These are phyloP conservation scores for Arachnomyces sp. DNA, from an alignment of 2,329 filamentous ascomycete species.

Conservation along the genomic window DNA sequence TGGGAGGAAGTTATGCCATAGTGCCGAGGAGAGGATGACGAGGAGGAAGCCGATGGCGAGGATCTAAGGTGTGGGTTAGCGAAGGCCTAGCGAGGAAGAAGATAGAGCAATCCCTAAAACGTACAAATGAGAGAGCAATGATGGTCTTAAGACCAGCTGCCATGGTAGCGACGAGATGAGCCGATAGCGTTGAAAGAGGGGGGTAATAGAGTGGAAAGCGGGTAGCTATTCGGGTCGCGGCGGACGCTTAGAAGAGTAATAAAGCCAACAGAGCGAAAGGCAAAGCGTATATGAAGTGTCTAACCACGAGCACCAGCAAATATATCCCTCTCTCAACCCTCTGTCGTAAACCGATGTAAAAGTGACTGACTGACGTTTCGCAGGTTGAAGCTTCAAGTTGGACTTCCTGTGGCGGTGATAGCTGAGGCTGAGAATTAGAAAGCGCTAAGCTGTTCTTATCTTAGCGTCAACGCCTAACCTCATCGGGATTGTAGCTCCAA, in stretches of 20 bases:
- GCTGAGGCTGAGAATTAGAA: no score
- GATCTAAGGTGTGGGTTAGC: slow-evolving; percentile 44
- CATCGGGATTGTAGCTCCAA: slow-evolving; percentile 11
- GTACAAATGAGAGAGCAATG: slow-evolving; percentile 93
- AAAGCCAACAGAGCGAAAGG: not conserved
- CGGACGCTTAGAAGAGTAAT: slow-evolving; percentile 11
- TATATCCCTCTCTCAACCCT: no score
- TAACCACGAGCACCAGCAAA: no score
- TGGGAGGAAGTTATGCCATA: slow-evolving; percentile 91
- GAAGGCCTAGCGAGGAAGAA: not conserved
- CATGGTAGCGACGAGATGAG: slow-evolving; percentile 32
- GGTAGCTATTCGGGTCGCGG: slow-evolving; percentile 11
- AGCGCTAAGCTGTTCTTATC: no score
- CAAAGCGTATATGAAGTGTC: no score
- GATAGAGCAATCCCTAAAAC: slow-evolving; percentile 21
- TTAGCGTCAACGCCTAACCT: slow-evolving; percentile 8
- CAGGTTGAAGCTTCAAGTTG: no score
- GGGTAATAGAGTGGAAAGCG: slow-evolving; percentile 4
- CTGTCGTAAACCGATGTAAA: no score
- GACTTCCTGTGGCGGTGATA: no score
- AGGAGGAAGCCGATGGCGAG: slow-evolving; percentile 98
- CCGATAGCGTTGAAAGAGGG: slow-evolving; percentile 10
- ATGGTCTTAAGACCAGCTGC: slow-evolving; percentile 96
- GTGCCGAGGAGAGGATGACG: slow-evolving; percentile 92
- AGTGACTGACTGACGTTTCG: no score